phyloP scores from a whole-genome alignment of 768 basidiomycete genomes.

The Russula abietina region DNA sequence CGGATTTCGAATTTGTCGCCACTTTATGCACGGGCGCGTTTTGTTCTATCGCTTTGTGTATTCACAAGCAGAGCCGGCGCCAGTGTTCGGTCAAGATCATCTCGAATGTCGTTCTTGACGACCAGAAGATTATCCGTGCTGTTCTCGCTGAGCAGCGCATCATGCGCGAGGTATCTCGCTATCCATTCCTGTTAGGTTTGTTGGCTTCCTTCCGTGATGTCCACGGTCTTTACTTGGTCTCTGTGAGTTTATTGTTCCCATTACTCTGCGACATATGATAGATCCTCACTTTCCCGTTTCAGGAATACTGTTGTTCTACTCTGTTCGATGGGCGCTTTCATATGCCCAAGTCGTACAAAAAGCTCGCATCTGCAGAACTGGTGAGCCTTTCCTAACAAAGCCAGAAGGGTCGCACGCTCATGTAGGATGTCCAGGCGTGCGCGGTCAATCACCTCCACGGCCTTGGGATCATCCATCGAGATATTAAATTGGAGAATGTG shows the following conservation, averaged over 20 bases:
- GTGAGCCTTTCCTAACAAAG: slow-evolving; percentile 25
- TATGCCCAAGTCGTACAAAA: slow-evolving; percentile 14
- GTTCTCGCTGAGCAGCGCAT: slow-evolving; percentile 13
- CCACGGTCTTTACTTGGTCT: slow-evolving; percentile 26
- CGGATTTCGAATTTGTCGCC: slow-evolving; percentile 11
- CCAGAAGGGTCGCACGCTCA: not conserved
- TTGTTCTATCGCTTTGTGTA: slow-evolving; percentile 25
- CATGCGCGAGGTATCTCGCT: slow-evolving; percentile 13
- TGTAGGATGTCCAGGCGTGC: slow-evolving; percentile 11
- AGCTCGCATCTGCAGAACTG: slow-evolving; percentile 35
- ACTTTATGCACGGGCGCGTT: slow-evolving; percentile 15
- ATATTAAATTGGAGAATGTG: slow-evolving; percentile 94
- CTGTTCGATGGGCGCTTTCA: slow-evolving; percentile 9
- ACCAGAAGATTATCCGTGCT: not conserved
- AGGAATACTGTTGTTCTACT: slow-evolving; percentile 27
- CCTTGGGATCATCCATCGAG: slow-evolving; percentile 90
- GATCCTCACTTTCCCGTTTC: not conserved
- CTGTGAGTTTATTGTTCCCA: slow-evolving; percentile 20
- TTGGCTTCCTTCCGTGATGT: slow-evolving; percentile 28
- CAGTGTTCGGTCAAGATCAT: slow-evolving; percentile 27
- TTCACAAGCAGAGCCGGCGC: slow-evolving; percentile 18
- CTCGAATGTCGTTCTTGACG: slow-evolving; percentile 16
- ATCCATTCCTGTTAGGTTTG: slow-evolving; percentile 25
- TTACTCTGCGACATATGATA: not conserved
- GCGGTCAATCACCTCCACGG: slow-evolving; percentile 89